phyloP scores from a whole-genome alignment of 2,329 filamentous ascomycete genomes.

The Fusarium marasasianum region DNA sequence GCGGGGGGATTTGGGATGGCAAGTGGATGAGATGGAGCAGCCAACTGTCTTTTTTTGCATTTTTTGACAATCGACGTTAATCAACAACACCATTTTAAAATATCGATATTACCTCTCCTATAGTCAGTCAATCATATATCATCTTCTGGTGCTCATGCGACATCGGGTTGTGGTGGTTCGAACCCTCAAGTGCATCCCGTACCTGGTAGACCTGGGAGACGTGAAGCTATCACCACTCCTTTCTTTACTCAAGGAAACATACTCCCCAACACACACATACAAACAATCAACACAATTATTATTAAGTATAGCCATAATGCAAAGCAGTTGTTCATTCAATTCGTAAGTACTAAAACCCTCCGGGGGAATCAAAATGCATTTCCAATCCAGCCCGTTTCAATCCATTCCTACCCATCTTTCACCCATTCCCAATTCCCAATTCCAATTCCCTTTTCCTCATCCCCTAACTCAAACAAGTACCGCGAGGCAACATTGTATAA shows the following conservation, averaged over 20 bases:
- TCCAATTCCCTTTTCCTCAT: conserved; percentile 4
- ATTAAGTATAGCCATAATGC: background rate
- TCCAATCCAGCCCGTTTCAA: conserved; percentile 6
- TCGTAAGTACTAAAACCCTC: conserved; percentile 34
- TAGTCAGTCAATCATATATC: background rate
- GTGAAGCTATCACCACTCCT: conserved; percentile 22
- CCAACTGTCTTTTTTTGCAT: conserved; percentile 55
- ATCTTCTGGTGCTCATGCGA: background rate
- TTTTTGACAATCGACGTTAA: conserved; percentile 13
- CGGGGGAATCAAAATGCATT: conserved; percentile 37
- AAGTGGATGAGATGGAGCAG: conserved; percentile 62
- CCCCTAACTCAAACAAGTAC: conserved; percentile 50
- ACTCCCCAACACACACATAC: background rate
- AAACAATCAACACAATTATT: background rate
- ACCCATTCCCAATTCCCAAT: background rate
- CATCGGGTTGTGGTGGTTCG: background rate
- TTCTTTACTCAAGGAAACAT: background rate
- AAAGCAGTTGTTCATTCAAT: conserved; percentile 31
- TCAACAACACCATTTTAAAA: background rate
- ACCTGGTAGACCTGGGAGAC: rapidly evolving
- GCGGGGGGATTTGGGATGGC: conserved; percentile 65
- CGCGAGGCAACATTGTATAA: conserved; percentile 60
- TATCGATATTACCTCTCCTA: background rate
- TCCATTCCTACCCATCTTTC: background rate
- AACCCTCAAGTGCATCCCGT: background rate